Conservation (phyloP, 192 early-diverging fungal genomes). For the Funneliformis mosseae region DNA sequence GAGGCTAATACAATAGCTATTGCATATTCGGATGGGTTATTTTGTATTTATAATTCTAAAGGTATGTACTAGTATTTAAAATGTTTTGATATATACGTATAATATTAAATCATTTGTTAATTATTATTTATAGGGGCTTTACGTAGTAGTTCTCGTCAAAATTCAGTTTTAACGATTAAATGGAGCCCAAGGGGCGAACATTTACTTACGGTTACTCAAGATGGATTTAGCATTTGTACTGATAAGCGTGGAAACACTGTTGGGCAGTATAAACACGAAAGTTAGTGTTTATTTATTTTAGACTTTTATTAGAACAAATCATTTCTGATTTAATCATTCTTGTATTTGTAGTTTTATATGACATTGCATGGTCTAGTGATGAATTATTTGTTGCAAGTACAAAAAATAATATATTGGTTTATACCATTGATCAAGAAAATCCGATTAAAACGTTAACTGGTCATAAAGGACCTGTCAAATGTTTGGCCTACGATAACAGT, state of each 20-base stretch:
- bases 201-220: background rate
- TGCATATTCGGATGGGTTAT: background rate
- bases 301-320: background rate
- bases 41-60: background rate
- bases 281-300: background rate
- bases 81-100: background rate
- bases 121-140: background rate
- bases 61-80: background rate
- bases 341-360: background rate
- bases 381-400: background rate
- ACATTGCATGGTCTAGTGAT: background rate
- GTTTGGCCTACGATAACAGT: background rate
- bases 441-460: background rate
- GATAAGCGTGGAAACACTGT: background rate
- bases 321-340: background rate
- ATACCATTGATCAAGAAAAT: background rate
- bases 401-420: background rate
- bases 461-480: background rate
- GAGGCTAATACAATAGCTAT: background rate
- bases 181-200: background rate
- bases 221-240: background rate
- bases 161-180: background rate
- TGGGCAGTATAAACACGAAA: background rate
- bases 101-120: background rate
- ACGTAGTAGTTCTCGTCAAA: background rate